A percentile compares a stretch with the other conserved stretches of the same genome.
Evolutionary conservation across 2,329 filamentous ascomycete genomes (phyloP).

Genomic region (Fusarium sp.): DNA sequence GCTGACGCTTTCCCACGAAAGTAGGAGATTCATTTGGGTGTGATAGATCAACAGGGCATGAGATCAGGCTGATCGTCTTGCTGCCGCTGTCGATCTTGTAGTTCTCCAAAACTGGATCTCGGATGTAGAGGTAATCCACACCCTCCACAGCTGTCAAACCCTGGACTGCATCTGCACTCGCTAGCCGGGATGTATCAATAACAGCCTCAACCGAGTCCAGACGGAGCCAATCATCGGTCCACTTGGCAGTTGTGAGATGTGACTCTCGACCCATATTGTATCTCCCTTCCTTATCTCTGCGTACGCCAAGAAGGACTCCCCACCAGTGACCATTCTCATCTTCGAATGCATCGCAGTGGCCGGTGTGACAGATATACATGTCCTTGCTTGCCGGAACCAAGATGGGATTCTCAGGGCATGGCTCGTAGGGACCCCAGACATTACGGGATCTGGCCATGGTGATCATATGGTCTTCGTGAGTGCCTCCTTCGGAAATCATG

Average conservation of each 20-base stretch:
- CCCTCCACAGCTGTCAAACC: conserved; percentile 7
- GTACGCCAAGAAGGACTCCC: conserved; percentile 20
- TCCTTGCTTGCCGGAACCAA: conserved; percentile 2
- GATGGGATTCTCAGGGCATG: conserved; percentile 10
- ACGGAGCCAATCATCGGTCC: conserved; percentile 13
- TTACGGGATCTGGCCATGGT: conserved; percentile 13
- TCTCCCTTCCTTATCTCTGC: conserved; percentile 5
- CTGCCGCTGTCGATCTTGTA: conserved; percentile 8
- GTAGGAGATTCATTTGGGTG: conserved; percentile 7
- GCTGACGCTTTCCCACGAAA: conserved; percentile 21
- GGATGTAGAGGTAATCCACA: conserved; percentile 16
- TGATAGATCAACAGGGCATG: conserved; percentile 1
- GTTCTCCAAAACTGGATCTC: conserved; percentile 9
- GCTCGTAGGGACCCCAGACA: conserved; percentile 22
- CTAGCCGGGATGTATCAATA: conserved; percentile 6
- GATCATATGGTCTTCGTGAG: conserved; percentile 22
- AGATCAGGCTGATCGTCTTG: conserved; percentile 8
- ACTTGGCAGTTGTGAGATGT: conserved; percentile 8
- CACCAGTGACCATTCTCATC: conserved; percentile 19
- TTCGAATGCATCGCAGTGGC: conserved; percentile 16
- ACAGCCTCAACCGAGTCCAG: conserved; percentile 4
- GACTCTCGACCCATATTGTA: conserved; percentile 25
- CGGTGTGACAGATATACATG: conserved; percentile 10
- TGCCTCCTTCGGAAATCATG: conserved; percentile 19
- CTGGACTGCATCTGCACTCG: not conserved